A percentile compares a stretch with the other conserved stretches of the same genome.
phyloP scores from a whole-genome alignment of 139 green algal genomes.

The Chlorella sp. region DNA sequence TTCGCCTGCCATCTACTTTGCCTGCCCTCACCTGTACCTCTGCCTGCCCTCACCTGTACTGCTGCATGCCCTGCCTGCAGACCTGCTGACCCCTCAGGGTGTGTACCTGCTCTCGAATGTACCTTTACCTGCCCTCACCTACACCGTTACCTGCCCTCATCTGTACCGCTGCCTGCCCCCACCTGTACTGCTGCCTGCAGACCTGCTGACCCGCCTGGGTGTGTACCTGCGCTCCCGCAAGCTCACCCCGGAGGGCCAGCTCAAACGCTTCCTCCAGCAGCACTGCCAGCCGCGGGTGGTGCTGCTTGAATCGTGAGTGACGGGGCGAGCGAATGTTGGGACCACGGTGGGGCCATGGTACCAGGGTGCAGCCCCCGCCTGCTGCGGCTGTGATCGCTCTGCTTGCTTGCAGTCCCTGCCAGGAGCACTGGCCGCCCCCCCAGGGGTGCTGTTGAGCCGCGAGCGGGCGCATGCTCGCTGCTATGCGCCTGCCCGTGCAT shows the following conservation, averaged over 20 bases:
- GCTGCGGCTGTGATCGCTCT: not conserved
- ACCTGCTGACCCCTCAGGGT: not conserved
- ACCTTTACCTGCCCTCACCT: not conserved
- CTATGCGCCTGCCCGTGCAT: too few species aligned
- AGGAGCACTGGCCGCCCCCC: not conserved
- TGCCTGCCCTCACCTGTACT: not conserved
- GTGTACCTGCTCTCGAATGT: not conserved
- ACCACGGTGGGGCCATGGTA: too few species aligned
- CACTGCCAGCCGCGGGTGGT: slow-evolving; percentile 6
- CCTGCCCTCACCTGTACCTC: too few species aligned
- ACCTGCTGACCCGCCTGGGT: slow-evolving; percentile 14
- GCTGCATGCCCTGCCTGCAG: not conserved
- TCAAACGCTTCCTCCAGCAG: slow-evolving; percentile 31
- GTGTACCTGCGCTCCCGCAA: slow-evolving; percentile 30
- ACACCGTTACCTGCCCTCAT: not conserved
- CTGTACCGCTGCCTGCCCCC: not conserved
- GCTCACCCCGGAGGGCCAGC: slow-evolving; percentile 19
- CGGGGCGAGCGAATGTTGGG: too few species aligned
- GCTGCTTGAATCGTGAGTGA: slow-evolving; percentile 7
- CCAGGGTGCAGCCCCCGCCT: too few species aligned
- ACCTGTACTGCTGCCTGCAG: too few species aligned
- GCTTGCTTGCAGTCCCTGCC: not conserved
- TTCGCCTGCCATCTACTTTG: too few species aligned
- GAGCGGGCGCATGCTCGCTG: not conserved
- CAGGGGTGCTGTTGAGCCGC: not conserved